Conservation (phyloP, 352 stramenopile species). For the Globisporangium nagaii region DNA sequence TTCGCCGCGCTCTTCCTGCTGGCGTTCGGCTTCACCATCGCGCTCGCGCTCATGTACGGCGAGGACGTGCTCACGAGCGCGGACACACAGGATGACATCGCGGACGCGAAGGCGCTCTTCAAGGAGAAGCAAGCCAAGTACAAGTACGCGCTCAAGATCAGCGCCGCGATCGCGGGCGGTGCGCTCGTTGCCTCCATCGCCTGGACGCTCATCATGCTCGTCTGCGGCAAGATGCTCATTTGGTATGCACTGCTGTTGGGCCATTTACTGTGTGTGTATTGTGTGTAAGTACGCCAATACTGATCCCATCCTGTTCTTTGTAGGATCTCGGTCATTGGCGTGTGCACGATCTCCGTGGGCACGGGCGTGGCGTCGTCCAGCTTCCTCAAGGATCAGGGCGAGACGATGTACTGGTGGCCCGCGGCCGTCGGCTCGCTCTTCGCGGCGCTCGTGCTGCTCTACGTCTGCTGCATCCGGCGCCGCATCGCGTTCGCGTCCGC, state of each 20-base stretch:
- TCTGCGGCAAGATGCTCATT: slow-evolving; percentile 59
- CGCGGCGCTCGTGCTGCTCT: slow-evolving; percentile 36
- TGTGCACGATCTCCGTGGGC: slow-evolving; percentile 35
- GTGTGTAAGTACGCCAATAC: too few species aligned
- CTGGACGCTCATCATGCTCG: slow-evolving; percentile 49
- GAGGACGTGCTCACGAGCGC: slow-evolving; percentile 19
- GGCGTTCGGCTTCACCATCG: slow-evolving; percentile 18
- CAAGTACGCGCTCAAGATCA: slow-evolving; percentile 49
- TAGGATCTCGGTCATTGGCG: slow-evolving; percentile 33
- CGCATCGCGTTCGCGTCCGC: slow-evolving; percentile 71
- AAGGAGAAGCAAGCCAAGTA: slow-evolving; percentile 49
- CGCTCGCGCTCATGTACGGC: slow-evolving; percentile 19
- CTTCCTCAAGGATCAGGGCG: slow-evolving; percentile 33
- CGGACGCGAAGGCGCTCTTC: slow-evolving; percentile 15
- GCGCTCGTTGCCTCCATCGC: slow-evolving; percentile 31
- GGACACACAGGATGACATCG: slow-evolving; percentile 7
- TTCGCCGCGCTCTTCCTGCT: slow-evolving; percentile 22
- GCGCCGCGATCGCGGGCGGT: slow-evolving; percentile 33
- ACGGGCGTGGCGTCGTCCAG: slow-evolving; percentile 29
- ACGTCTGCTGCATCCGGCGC: slow-evolving; percentile 51
- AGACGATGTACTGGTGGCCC: slow-evolving; percentile 47
- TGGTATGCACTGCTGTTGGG: slow-evolving; percentile 13
- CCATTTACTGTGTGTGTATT: too few species aligned
- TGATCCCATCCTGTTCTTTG: background rate
- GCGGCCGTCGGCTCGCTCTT: slow-evolving; percentile 34